Percentiles rank a stretch among this genome's conserved stretches.
These are phyloP conservation scores for Candida sithepensis DNA, from an alignment of 805 yeast genomes.

Conservation along the genomic window DNA sequence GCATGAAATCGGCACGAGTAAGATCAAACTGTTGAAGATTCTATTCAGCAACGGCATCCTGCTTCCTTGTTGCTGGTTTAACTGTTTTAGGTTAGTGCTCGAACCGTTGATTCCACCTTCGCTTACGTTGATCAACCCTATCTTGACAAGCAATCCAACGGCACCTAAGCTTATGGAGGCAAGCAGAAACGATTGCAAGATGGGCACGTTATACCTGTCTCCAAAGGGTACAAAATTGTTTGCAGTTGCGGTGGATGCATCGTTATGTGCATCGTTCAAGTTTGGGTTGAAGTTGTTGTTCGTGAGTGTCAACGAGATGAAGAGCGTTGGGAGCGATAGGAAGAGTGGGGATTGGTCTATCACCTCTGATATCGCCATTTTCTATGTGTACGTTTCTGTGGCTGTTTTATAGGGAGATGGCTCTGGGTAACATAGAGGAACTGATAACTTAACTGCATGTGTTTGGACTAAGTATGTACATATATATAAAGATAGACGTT, in stretches of 20 bases:
- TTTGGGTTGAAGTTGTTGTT: constrained; percentile 6
- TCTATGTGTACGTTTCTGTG: background rate
- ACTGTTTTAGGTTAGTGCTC: background rate
- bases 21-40: background rate
- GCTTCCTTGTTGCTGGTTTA: background rate
- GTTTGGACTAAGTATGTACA: too few species aligned
- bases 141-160: background rate
- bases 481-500: too few species aligned
- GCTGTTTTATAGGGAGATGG: too few species aligned
- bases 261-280: too few species aligned
- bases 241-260: too few species aligned
- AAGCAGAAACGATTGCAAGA: constrained; percentile 21
- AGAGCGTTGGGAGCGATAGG: constrained; percentile 31
- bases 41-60: background rate
- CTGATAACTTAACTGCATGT: too few species aligned
- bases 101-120: too few species aligned
- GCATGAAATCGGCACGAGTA: constrained; percentile 14
- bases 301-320: constrained; percentile 29
- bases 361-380: constrained; percentile 13
- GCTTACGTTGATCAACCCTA: background rate
- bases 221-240: background rate
- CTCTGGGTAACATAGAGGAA: too few species aligned
- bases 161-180: constrained; percentile 18
- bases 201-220: constrained; percentile 4
- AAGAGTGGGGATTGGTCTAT: constrained; percentile 32